Percentiles rank a stretch among this genome's conserved stretches.
phyloP scores from a whole-genome alignment of 331 rosid genomes.

The Arachis monticola region DNA sequence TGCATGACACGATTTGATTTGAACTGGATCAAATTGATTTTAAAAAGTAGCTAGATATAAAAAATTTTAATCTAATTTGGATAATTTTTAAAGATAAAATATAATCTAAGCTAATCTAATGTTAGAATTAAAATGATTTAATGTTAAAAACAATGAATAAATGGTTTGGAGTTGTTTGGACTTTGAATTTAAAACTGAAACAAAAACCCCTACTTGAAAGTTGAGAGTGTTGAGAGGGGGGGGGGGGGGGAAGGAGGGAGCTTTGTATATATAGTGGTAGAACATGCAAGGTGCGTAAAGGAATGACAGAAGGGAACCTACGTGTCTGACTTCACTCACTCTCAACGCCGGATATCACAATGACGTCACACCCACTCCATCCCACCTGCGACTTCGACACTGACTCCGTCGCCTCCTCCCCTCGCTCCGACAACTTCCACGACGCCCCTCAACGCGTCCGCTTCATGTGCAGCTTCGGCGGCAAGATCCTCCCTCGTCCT shows the following conservation, averaged over 20 bases:
- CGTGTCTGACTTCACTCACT: background rate
- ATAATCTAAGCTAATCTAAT: no score
- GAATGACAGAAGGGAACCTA: constrained; percentile 19
- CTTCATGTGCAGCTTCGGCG: constrained; percentile 98
- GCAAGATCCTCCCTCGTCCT: constrained; percentile 85
- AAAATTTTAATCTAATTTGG: no score
- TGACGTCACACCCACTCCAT: constrained; percentile 59
- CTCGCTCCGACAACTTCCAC: constrained; percentile 68
- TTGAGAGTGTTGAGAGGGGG: constrained; percentile 11
- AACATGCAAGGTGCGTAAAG: background rate
- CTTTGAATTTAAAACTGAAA: no score
- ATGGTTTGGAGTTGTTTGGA: no score
- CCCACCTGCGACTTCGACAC: constrained; percentile 55
- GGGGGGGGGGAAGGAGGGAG: background rate
- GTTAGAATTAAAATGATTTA: no score
- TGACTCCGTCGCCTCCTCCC: constrained; percentile 79
- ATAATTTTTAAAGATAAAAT: no score
- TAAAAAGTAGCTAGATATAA: no score
- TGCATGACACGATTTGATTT: no score
- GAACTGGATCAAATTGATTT: no score
- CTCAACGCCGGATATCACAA: constrained; percentile 1
- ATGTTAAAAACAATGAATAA: no score
- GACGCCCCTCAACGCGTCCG: constrained; percentile 63
- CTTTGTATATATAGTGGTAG: constrained; percentile 23
- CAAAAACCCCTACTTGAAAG: background rate